Evolutionary conservation across 2,329 filamentous ascomycete genomes (phyloP).

Genomic region (Trichoderma lentiforme): DNA sequence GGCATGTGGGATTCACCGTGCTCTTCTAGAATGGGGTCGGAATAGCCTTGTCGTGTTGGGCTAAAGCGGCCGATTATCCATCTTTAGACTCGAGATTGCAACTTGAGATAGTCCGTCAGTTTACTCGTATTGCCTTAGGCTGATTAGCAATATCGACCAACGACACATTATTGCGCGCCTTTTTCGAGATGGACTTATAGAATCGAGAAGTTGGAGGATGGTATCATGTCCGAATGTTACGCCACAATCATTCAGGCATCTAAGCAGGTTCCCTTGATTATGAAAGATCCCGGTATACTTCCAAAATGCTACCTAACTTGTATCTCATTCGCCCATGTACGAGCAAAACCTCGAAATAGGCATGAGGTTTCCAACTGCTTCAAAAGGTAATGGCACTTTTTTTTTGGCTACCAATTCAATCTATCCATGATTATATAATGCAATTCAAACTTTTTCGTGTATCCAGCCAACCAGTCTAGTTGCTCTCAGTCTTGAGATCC

Average conservation of each 20-base stretch:
- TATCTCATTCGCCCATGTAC: background rate
- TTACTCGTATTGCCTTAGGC: background rate
- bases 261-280: background rate
- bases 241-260: background rate
- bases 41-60: background rate
- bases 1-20: background rate
- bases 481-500: conserved; percentile 11
- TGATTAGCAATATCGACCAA: background rate
- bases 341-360: background rate
- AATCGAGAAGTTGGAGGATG: background rate
- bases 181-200: background rate
- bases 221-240: background rate
- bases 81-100: background rate
- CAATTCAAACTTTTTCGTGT: background rate
- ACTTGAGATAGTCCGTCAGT: background rate
- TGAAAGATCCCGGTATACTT: background rate
- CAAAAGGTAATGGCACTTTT: background rate
- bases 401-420: background rate
- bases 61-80: background rate
- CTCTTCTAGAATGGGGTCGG: background rate
- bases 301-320: background rate
- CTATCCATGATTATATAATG: background rate
- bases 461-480: background rate
- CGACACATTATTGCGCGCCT: background rate
- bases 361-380: background rate